Evolutionary conservation across 164 flowering plant genomes (phyloP), one percentile per base, ranked within the genome.

Genomic region (Annona cherimola): DNA sequence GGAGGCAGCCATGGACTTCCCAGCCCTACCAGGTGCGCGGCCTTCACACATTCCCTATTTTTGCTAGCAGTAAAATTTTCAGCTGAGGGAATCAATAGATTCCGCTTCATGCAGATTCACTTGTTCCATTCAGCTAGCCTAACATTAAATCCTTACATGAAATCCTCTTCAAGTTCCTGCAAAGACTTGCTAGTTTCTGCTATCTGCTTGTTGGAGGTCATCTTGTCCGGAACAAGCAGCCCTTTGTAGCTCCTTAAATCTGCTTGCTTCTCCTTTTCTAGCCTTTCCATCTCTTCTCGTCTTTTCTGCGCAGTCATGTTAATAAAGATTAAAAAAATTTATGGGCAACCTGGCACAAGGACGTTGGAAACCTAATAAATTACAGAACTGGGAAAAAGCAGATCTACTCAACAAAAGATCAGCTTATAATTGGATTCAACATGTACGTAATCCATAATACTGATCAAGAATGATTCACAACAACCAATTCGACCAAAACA

Each of bases 201-300:
- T 71, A 95, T 86, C 65, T 95, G 86, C 78, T 91, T 95, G 86
- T 95, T 95, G 6, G 98, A 93, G 42, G 96, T 95, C 99, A 95
- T 95, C 69, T 95, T 95, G 26, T 91, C 98, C 2, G 96, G 78
- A 3, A 95, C 93, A 97, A 95, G 91, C 82, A 95, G 77, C 20
- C 94, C 91, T 81, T 93, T 95, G 94, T 95, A 95, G 96, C 98
- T 95, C 82, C 98, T 79, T 35, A 87, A 72, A 77, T 95, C 99
- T 5, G 96, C 89, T 75, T 91, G 98, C 71, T 76, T 89, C 85
- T 95, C 99, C 82, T 90, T 95, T 63, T 95, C 98, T 63, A 95
- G 85, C 82, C 89, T 93, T 42, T 90, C 97, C 87, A 95, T 83
- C 67, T 95, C 98, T 75, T 95, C 99, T 3, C 89, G 87, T 18